Conservation (phyloP, 805 yeast species). For the Jamesozyma jinghongensis region DNA sequence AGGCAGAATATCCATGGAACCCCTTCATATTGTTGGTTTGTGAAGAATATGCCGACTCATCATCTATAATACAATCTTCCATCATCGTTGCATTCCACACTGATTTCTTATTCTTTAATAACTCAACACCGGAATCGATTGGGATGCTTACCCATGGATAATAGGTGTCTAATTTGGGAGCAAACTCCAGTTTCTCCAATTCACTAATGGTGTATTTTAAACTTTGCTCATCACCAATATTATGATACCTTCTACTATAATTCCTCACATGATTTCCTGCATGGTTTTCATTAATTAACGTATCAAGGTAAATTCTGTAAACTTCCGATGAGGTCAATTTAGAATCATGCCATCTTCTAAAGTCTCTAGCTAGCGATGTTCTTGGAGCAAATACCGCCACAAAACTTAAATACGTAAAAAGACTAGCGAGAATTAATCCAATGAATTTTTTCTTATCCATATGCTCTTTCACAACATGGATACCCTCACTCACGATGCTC, state of each 20-base stretch:
- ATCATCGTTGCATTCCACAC: constrained; percentile 41
- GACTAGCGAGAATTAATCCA: constrained; percentile 16
- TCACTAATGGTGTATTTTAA: constrained; percentile 44
- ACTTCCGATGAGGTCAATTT: constrained; percentile 59
- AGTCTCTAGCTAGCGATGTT: constrained; percentile 74
- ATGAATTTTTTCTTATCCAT: constrained; percentile 26
- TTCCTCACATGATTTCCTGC: constrained; percentile 25
- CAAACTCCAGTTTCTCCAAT: constrained; percentile 43
- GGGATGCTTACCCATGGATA: constrained; percentile 50
- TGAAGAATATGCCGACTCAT: background rate
- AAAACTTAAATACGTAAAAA: constrained; percentile 36
- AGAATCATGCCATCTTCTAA: constrained; percentile 62
- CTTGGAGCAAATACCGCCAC: constrained; percentile 72
- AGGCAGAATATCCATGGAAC: constrained; percentile 56
- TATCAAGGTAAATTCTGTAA: constrained; percentile 47
- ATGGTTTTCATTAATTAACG: constrained; percentile 31
- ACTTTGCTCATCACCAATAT: constrained; percentile 37
- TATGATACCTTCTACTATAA: constrained; percentile 12
- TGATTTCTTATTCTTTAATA: constrained; percentile 28
- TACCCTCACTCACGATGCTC: constrained; percentile 22
- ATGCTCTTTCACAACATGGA: constrained; percentile 21
- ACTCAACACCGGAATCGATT: constrained; percentile 34
- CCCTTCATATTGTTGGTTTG: constrained; percentile 32
- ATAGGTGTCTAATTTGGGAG: constrained; percentile 44
- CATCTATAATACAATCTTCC: constrained; percentile 36